These are phyloP conservation scores for Fusarium decemcellulare DNA, from an alignment of 2,329 filamentous ascomycete genomes.

Conservation along the genomic window DNA sequence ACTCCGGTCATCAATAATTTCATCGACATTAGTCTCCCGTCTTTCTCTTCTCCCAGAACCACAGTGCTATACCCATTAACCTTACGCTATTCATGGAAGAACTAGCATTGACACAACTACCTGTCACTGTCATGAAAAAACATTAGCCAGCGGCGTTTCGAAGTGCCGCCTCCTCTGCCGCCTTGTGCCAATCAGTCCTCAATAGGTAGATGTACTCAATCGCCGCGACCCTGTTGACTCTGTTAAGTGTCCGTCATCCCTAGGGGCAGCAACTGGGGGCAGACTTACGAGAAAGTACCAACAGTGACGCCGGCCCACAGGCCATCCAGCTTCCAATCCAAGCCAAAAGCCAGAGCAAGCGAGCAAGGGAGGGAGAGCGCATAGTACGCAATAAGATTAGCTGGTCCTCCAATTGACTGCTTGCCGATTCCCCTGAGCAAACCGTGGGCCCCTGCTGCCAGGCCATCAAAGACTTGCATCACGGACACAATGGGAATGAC, in stretches of 20 bases:
- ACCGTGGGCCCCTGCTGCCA: slow-evolving; percentile 85
- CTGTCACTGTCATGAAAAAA: too few relatives aligned
- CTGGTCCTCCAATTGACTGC: slow-evolving; percentile 91
- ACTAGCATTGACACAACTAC: not conserved
- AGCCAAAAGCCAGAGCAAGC: slow-evolving; percentile 82
- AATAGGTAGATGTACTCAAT: slow-evolving; percentile 69
- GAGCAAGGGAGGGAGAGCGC: slow-evolving; percentile 87
- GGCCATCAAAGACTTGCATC: slow-evolving; percentile 91
- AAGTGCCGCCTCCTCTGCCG: slow-evolving; percentile 66
- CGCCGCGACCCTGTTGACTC: slow-evolving; percentile 59
- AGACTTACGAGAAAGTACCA: slow-evolving; percentile 73
- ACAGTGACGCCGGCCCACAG: slow-evolving; percentile 86
- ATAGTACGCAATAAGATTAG: slow-evolving; percentile 91
- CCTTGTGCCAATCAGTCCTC: slow-evolving; percentile 67
- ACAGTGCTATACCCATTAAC: not conserved
- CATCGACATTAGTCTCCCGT: not conserved
- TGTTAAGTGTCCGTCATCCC: slow-evolving; percentile 17
- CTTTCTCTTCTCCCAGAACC: not conserved
- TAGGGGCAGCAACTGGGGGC: not conserved
- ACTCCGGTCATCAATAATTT: not conserved
- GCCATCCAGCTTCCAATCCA: slow-evolving; percentile 83
- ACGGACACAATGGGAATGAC: slow-evolving; percentile 86
- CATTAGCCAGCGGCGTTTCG: slow-evolving; percentile 65
- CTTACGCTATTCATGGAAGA: not conserved
- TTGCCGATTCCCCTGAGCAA: slow-evolving; percentile 88